These are phyloP conservation scores for Sutorius eximius DNA, from an alignment of 1,284 basidiomycete species.

Conservation along the genomic window DNA sequence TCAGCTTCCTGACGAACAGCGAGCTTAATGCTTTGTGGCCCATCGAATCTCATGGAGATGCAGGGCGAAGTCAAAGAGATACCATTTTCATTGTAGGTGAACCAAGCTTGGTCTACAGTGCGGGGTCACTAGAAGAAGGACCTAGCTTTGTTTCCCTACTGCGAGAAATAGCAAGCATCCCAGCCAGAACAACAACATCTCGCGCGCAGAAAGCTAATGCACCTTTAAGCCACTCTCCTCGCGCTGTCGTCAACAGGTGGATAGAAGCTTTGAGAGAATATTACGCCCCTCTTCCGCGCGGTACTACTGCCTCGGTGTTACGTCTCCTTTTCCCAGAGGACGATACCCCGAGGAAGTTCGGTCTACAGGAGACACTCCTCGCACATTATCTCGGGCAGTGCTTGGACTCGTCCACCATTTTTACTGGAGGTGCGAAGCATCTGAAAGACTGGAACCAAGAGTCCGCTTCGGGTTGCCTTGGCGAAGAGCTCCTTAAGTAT, in stretches of 20 bases:
- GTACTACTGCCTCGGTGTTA: constrained; percentile 58
- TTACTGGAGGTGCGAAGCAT: constrained; percentile 19
- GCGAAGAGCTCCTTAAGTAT: constrained; percentile 56
- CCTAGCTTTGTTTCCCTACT: constrained; percentile 48
- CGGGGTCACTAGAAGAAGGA: constrained; percentile 12
- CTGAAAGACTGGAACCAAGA: constrained; percentile 53
- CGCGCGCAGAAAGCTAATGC: constrained; percentile 20
- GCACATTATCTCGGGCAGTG: constrained; percentile 52
- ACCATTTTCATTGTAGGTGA: constrained; percentile 47
- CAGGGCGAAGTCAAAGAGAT: constrained; percentile 20
- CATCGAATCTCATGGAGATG: constrained; percentile 31
- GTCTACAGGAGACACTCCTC: constrained; percentile 72
- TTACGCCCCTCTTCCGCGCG: constrained; percentile 48
- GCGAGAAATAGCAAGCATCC: constrained; percentile 42
- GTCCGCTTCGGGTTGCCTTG: constrained; percentile 64
- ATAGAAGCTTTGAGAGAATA: constrained; percentile 39
- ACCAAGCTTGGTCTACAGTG: neutral
- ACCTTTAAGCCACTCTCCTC: constrained; percentile 35
- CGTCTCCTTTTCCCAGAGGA: constrained; percentile 82
- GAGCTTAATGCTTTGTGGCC: neutral
- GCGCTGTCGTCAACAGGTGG: constrained; percentile 50
- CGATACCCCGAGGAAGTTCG: constrained; percentile 68
- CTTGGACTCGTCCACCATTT: constrained; percentile 44
- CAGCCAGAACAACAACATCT: constrained; percentile 24
- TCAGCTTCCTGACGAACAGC: constrained; percentile 34